These are phyloP conservation scores for Penicillium occitanis DNA, from an alignment of 2,329 filamentous ascomycete species.

Conservation along the genomic window DNA sequence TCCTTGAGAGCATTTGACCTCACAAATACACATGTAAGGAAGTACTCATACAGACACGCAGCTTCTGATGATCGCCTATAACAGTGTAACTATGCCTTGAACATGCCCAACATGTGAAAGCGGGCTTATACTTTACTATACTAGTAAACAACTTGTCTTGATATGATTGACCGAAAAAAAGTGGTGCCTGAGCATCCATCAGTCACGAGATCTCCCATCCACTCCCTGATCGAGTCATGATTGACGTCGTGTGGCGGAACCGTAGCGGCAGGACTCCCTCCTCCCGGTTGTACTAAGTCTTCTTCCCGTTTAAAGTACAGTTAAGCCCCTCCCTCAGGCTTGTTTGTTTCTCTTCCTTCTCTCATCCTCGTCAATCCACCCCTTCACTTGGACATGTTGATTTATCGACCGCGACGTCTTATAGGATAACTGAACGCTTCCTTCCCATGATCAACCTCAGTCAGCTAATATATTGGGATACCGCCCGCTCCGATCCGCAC, in stretches of 20 bases:
- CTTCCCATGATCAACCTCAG: not conserved
- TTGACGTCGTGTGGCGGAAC: conserved; percentile 1
- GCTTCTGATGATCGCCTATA: not conserved
- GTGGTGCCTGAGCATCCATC: not conserved
- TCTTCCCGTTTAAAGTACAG: not conserved
- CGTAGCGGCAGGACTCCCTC: not conserved
- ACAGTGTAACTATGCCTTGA: not conserved
- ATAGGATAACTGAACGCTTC: not conserved
- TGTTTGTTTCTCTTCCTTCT: not conserved
- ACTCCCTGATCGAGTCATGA: not conserved
- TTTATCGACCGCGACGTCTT: not conserved
- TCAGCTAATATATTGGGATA: not conserved
- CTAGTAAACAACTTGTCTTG: not conserved
- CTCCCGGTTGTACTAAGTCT: not conserved
- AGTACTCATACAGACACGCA: not conserved
- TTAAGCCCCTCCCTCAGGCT: not conserved
- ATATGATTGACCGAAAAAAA: not conserved
- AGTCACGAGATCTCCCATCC: not conserved
- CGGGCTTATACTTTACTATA: not conserved
- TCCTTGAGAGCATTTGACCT: not conserved
- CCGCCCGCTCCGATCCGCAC: not conserved
- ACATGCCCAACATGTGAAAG: not conserved
- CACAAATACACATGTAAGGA: not conserved
- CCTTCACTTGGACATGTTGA: not conserved
- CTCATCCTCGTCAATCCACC: not conserved